Evolutionary conservation across 129 eudicot species (phyloP).

Genomic region (Smallanthus sonchifolius): DNA sequence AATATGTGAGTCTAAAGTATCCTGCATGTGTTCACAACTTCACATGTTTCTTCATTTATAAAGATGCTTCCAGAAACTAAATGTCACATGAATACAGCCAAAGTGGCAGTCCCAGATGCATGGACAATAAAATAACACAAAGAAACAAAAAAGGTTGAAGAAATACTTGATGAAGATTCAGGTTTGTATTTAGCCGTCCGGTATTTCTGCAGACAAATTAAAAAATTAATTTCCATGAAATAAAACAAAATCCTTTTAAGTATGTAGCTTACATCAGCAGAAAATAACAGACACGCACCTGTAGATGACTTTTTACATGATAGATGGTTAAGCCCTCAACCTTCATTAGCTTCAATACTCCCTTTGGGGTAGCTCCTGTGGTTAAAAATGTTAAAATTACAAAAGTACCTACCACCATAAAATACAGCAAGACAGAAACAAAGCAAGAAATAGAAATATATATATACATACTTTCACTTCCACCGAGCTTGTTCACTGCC

Average conservation of each 20-base stretch:
- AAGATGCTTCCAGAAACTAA: neutral
- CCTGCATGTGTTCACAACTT: neutral
- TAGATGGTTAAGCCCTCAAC: conserved; percentile 87
- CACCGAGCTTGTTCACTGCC: conserved; percentile 92
- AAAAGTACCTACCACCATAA: neutral
- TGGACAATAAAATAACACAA: neutral
- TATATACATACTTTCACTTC: conserved; percentile 68
- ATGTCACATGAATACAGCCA: neutral
- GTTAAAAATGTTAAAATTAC: conserved; percentile 16
- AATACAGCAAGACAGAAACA: neutral
- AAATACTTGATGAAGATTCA: conserved; percentile 40
- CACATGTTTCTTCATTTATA: neutral
- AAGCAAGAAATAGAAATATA: neutral
- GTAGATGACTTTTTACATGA: conserved; percentile 96
- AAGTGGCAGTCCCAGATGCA: neutral
- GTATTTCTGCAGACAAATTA: conserved; percentile 69
- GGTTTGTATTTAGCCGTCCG: conserved; percentile 95
- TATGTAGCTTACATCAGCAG: conserved; percentile 6
- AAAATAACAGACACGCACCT: conserved; percentile 42
- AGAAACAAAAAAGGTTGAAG: neutral
- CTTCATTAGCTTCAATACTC: conserved; percentile 87
- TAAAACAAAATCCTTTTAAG: conserved; percentile 1
- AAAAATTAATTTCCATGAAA: neutral
- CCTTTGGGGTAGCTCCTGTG: conserved; percentile 96
- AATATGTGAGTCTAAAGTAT: neutral